These are phyloP conservation scores for Babesia sp. DNA, from an alignment of 169 alveolate species.

Conservation along the genomic window DNA sequence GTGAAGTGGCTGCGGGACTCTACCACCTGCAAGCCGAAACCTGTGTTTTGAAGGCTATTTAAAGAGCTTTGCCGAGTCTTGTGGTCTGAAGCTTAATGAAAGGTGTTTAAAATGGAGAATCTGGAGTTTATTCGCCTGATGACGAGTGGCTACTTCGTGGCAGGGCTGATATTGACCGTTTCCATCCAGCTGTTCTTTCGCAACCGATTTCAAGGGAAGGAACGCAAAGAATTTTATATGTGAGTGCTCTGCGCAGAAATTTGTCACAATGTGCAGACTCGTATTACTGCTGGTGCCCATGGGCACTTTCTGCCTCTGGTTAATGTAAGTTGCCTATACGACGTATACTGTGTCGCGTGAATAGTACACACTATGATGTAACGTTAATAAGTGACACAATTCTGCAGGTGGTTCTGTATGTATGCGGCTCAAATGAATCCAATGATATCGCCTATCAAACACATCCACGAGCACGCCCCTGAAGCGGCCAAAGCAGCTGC, in stretches of 20 bases:
- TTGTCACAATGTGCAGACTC: slow-evolving; percentile 17
- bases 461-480: slow-evolving; percentile 20
- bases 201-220: slow-evolving; percentile 12
- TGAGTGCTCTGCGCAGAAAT: neutral
- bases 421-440: slow-evolving; percentile 69
- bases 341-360: neutral
- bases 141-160: slow-evolving; percentile 6
- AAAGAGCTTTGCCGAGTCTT: neutral
- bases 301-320: slow-evolving; percentile 58
- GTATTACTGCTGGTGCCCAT: slow-evolving; percentile 40
- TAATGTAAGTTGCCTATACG: slow-evolving; percentile 58
- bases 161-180: slow-evolving; percentile 4
- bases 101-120: slow-evolving; percentile 13
- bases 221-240: slow-evolving; percentile 9
- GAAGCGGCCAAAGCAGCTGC: slow-evolving; percentile 17
- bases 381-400: neutral
- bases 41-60: neutral
- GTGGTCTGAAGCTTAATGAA: neutral
- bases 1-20: neutral
- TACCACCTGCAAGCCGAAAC: neutral
- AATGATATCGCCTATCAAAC: slow-evolving; percentile 61
- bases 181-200: slow-evolving; percentile 4
- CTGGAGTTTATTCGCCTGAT: slow-evolving; percentile 26
- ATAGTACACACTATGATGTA: neutral
- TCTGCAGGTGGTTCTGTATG: slow-evolving; percentile 65